Base-by-base conservation (phyloP, 2,329 filamentous ascomycete genomes). In the Ophiostoma ips region DNA sequence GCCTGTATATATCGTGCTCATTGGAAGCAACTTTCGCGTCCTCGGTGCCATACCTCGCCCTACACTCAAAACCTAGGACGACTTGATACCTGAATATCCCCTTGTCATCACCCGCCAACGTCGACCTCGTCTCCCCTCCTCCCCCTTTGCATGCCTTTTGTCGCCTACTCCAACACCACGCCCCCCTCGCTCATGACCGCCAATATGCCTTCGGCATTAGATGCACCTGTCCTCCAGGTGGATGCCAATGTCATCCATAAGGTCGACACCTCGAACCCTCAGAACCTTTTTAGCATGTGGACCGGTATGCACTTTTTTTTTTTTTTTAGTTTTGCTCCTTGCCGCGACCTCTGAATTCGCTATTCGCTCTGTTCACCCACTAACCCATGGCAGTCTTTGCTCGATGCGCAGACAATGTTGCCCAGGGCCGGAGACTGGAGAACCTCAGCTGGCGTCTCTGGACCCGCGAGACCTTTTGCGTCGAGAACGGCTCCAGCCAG, bases 281-380 rank as follows among this genome's bases (percentile, higher is more conserved):
- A 94, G 68, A 94, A 89, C 63, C 79, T 96, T 48, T 94, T 92
- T 69, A 89, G 86, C 71, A 94, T 96, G 79, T 95, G 89, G 88
- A 90, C 87, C 65, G 87, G 88, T 94, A 69, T 77, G 85, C 75
- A 52, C 55, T 56, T 34, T 34, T 15, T 11, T 34, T 15, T 34
- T 12, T 43, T 24, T 24, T 15, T 41, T 41, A 5, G n/a, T 10
- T 28, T n/a, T 53, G 41, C 15, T 13, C n/a, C n/a, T n/a, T n/a
- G n/a, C n/a, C n/a, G n/a, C n/a, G n/a, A n/a, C n/a, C n/a, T n/a
- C n/a, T n/a, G n/a, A n/a, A n/a, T n/a, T 16, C 19, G 8, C 10
- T 41, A 3, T 10, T 13, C 15, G 33, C 3, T 33, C 16, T 18
- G 24, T 10, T 5, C 16, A 24, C 19, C 5, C 34, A 15, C 54